Conservation (phyloP, 805 yeast genomes). For the Lachancea fermentati region DNA sequence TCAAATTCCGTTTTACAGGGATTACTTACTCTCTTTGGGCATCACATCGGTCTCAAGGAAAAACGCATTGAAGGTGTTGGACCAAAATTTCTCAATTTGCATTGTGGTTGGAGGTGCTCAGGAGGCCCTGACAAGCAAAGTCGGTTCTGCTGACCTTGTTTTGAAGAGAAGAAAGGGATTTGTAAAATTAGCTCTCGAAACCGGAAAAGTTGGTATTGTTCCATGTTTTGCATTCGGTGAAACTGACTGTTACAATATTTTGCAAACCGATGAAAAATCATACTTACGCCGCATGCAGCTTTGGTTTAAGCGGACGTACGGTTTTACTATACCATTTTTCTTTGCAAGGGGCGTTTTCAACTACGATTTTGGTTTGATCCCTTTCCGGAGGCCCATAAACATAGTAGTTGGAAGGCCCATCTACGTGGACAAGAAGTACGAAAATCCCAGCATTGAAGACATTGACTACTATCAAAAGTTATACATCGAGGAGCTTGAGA, state of each 20-base stretch:
- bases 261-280: conserved; percentile 40
- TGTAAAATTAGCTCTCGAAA: conserved; percentile 74
- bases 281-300: conserved; percentile 54
- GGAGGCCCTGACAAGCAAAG: conserved; percentile 67
- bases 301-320: conserved; percentile 63
- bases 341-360: conserved; percentile 90
- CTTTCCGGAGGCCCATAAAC: conserved; percentile 74
- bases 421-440: conserved; percentile 42
- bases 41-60: conserved; percentile 75
- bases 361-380: conserved; percentile 86
- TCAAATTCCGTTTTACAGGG: conserved; percentile 77
- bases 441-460: conserved; percentile 41
- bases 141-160: conserved; percentile 59
- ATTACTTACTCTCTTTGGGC: conserved; percentile 75
- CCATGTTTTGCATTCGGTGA: conserved; percentile 94
- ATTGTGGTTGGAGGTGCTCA: conserved; percentile 96
- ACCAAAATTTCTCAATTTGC: conserved; percentile 67
- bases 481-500: conserved; percentile 58
- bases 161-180: conserved; percentile 80
- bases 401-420: conserved; percentile 72
- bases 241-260: conserved; percentile 53
- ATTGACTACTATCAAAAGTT: conserved; percentile 66
- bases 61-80: conserved; percentile 61
- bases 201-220: conserved; percentile 73
- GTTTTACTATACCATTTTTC: conserved; percentile 87